Evolutionary conservation across 306 rosid species (phyloP), one percentile per base, ranked within the genome.

Genomic region (Quillaja saponaria): DNA sequence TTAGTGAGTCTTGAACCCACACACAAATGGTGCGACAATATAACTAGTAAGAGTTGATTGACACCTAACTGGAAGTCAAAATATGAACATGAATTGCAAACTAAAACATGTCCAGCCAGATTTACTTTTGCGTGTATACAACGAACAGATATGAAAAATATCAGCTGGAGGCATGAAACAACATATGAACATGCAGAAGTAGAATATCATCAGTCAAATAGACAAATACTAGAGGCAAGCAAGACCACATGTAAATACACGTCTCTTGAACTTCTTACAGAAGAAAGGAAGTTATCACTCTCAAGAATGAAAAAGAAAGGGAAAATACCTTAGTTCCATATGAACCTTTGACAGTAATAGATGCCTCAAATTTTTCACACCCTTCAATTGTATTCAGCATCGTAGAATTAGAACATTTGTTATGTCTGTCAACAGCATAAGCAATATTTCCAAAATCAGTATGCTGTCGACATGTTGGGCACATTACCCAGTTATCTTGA

Each of bases 391-490:
- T 59, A 34, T 61, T 76, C 53, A 50, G 74, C 67, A 69, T 56
- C 54, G 85, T 68, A 28, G 88, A 68, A 71, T 61, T 45, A 74
- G 72, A 70, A 68, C 79, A 59, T 72, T 80, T 83, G 18, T 72
- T 78, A 67, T 77, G 76, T 39, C 72, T 59, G 72, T 92, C 96
- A 82, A 81, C 90, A 47, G 88, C 96, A 79, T 79, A 88, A 18
- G 96, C 96, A 74, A 88, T 92, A 82, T 85, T 86, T 39, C 82
- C 88, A 74, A 84, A 81, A 76, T 88, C 90, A 3, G 90, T 86
- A 68, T 76, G 95, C 66, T 88, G 96, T 62, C 96, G 90, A 69
- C 98, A 92, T 60, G 96, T 92, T 39, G 98, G 96, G 77, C 98
- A 88, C 84, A 81, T 86, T 64, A 92, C 88, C 96, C 96, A 88